phyloP scores from a whole-genome alignment of 306 rosid genomes.

The Cicer chorassanicum region DNA sequence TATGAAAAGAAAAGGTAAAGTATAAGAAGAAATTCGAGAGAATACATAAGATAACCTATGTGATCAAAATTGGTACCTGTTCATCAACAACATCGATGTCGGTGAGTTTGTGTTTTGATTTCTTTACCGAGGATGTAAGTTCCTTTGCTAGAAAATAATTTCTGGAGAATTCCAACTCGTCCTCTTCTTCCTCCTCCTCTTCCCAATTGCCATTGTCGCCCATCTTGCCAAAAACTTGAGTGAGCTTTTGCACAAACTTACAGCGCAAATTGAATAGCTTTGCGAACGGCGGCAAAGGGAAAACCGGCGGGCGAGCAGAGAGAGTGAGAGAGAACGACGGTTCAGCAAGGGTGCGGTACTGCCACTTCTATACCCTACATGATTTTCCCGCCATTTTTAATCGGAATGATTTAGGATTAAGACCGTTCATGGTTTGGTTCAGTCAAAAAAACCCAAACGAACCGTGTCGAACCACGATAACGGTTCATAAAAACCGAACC shows the following conservation, averaged over 20 bases:
- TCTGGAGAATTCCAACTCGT: slow-evolving; percentile 73
- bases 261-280: too few relatives aligned
- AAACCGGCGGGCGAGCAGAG: too few relatives aligned
- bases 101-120: slow-evolving; percentile 69
- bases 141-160: slow-evolving; percentile 91
- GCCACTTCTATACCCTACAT: background rate
- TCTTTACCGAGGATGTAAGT: slow-evolving; percentile 65
- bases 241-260: too few relatives aligned
- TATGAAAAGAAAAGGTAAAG: background rate
- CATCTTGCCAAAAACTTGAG: slow-evolving; percentile 41
- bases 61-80: slow-evolving; percentile 54
- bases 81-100: slow-evolving; percentile 79
- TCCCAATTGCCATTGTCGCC: slow-evolving; percentile 42
- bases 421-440: too few relatives aligned
- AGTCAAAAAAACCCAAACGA: too few relatives aligned
- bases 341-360: background rate
- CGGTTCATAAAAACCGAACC: too few relatives aligned
- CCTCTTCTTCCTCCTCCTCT: slow-evolving; percentile 64
- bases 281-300: background rate
- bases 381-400: slow-evolving; percentile 11
- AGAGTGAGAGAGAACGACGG: background rate
- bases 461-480: too few relatives aligned
- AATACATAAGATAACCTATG: background rate
- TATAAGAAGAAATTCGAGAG: background rate
- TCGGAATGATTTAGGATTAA: background rate